Evolutionary conservation across 306 rosid genomes (phyloP).

Genomic region (Citrullus amarus): DNA sequence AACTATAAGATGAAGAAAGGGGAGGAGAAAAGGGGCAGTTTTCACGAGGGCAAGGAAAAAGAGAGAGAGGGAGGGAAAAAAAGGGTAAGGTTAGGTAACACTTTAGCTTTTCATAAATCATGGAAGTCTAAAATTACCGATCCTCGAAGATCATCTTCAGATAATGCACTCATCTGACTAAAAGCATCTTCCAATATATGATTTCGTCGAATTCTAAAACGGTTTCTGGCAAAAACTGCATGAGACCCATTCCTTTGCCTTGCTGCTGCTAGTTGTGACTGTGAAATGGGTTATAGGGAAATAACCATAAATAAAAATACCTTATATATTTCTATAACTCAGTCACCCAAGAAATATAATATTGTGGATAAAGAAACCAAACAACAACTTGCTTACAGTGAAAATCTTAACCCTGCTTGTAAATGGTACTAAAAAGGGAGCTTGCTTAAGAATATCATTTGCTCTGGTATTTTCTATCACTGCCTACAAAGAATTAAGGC

Average conservation of each 20-base stretch:
- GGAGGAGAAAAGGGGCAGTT: neutral
- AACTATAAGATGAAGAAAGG: neutral
- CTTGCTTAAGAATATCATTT: slow-evolving; percentile 85
- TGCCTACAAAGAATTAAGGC: slow-evolving; percentile 38
- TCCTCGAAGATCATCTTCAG: slow-evolving; percentile 96
- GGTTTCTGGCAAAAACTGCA: slow-evolving; percentile 59
- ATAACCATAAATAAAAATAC: slow-evolving; percentile 10
- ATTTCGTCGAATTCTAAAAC: slow-evolving; percentile 84
- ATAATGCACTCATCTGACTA: slow-evolving; percentile 79
- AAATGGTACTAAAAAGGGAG: slow-evolving; percentile 89
- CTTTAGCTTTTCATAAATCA: neutral
- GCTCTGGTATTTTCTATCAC: slow-evolving; percentile 68
- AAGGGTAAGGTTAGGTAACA: too few relatives aligned
- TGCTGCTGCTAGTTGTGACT: slow-evolving; percentile 90
- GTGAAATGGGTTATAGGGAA: slow-evolving; percentile 28
- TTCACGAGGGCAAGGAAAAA: neutral
- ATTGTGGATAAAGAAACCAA: neutral
- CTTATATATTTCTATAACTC: neutral
- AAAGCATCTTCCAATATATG: slow-evolving; percentile 94
- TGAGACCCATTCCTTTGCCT: slow-evolving; percentile 64
- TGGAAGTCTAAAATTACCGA: slow-evolving; percentile 31
- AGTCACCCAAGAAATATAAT: neutral
- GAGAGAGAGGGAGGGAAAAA: too few relatives aligned
- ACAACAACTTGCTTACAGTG: slow-evolving; percentile 42
- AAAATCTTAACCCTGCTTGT: slow-evolving; percentile 98